Base-by-base conservation (phyloP, 2,329 filamentous ascomycete genomes). In the Furcasterigmium furcatum region DNA sequence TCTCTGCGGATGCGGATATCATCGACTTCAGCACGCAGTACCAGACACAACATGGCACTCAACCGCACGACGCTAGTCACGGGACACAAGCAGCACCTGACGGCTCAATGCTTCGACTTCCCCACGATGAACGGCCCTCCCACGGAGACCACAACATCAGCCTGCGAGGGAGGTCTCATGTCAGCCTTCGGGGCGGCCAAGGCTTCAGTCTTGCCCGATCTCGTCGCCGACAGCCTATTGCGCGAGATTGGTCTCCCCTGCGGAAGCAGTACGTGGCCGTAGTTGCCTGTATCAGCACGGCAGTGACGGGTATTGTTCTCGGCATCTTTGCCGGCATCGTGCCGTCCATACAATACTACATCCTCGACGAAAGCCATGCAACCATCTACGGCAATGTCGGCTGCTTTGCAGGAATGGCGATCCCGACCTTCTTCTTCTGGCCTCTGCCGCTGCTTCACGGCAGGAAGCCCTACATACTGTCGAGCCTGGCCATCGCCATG, bases 241-340 rank as follows among this genome's bases (percentile, higher is more conserved):
- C 87, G 24, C 76, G 87, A 58, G 85, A 91, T 55, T 92, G 80
- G 88, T 80, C 79, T 12, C 71, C 74, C 8, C 60, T 66, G 18
- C 80, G 85, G 52, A 92, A 91, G 63, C 71, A 85, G 48, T 79
- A 87, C 49, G 77, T 82, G 20, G 87, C 88, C 4, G 64, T 73
- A 4, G 79, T 89, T 47, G 82, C 85, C 9, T 91, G 88, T 58
- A 68, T 85, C 52, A 89, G 87, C 54, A 89, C 87, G 6, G 81
- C 84, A 13, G 69, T 89, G 44, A 73, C 91, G 38, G 87, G 87
- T 0, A 68, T 87, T 21, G 71, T 90, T 19, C 70, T 88, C 46
- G 87, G 88, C 1, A 85, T 91, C 19, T 92, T 91, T 59, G 84
- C 85, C 45, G 88, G 87, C 4, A 77, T 90, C 53, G 86, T 90